A percentile compares a stretch with the other conserved stretches of the same genome.
phyloP scores from a whole-genome alignment of 441 rosid genomes.

The Eugenia klotzschiana region DNA sequence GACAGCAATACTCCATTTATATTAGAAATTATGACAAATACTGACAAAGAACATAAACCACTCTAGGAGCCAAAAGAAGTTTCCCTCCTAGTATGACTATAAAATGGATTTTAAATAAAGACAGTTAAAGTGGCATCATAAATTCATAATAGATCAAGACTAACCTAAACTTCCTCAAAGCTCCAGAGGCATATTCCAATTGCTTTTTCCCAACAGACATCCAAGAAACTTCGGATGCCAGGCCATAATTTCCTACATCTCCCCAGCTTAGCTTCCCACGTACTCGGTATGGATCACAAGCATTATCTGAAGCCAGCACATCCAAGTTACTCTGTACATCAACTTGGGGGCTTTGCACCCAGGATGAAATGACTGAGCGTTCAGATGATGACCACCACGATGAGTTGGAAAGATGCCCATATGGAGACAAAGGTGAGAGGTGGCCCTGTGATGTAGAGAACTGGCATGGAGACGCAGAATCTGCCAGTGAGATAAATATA shows the following conservation, averaged over 20 bases:
- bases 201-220: constrained; percentile 63
- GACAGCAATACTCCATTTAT: background rate
- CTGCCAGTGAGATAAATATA: constrained; percentile 51
- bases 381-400: constrained; percentile 68
- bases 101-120: background rate
- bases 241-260: constrained; percentile 47
- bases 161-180: constrained; percentile 59
- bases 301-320: constrained; percentile 34
- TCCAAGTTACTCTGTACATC: constrained; percentile 38
- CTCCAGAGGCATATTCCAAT: constrained; percentile 59
- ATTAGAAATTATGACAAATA: background rate
- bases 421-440: constrained; percentile 27
- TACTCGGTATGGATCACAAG: constrained; percentile 46
- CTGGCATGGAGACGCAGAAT: constrained; percentile 31
- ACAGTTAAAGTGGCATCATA: background rate
- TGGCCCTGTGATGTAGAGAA: constrained; percentile 33
- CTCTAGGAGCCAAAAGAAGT: background rate
- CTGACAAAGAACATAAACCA: background rate
- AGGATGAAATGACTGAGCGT: constrained; percentile 39
- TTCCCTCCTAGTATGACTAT: background rate
- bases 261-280: constrained; percentile 58
- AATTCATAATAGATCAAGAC: background rate
- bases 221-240: constrained; percentile 51
- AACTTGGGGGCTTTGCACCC: constrained; percentile 55
- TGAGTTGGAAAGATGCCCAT: constrained; percentile 45